These are phyloP conservation scores for Claviceps pusilla DNA, from an alignment of 2,329 filamentous ascomycete genomes.

Conservation along the genomic window DNA sequence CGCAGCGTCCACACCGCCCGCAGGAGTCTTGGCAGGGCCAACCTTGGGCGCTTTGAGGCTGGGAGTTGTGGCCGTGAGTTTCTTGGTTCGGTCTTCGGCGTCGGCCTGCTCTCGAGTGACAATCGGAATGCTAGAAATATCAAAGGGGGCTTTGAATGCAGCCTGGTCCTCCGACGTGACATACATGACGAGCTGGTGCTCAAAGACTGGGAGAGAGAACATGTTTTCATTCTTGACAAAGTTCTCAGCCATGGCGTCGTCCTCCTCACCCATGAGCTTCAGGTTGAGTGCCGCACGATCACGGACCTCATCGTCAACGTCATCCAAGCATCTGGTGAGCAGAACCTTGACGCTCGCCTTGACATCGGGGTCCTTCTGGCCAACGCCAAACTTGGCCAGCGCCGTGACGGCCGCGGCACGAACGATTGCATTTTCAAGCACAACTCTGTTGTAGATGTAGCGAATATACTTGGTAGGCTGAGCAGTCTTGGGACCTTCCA, in stretches of 20 bases:
- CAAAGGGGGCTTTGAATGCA: slow-evolving; percentile 74
- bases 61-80: slow-evolving; percentile 81
- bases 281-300: slow-evolving; percentile 90
- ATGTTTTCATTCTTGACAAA: slow-evolving; percentile 96
- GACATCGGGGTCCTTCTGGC: slow-evolving; percentile 89
- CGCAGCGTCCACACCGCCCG: slow-evolving; percentile 56
- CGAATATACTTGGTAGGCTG: slow-evolving; percentile 98
- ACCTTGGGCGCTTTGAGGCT: slow-evolving; percentile 86
- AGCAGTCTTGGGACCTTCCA: slow-evolving; percentile 87
- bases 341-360: slow-evolving; percentile 91
- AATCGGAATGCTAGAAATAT: slow-evolving; percentile 77
- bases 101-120: slow-evolving; percentile 93
- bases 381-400: slow-evolving; percentile 90
- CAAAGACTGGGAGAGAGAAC: slow-evolving; percentile 87
- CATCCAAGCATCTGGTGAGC: slow-evolving; percentile 83
- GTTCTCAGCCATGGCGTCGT: slow-evolving; percentile 67
- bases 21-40: slow-evolving; percentile 56
- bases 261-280: slow-evolving; percentile 80
- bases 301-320: slow-evolving; percentile 93
- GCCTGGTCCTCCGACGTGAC: slow-evolving; percentile 83
- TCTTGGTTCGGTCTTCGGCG: slow-evolving; percentile 92
- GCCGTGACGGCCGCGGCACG: slow-evolving; percentile 90
- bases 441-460: slow-evolving; percentile 97
- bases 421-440: slow-evolving; percentile 91
- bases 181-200: slow-evolving; percentile 95